Evolutionary conservation across 495 filamentous ascomycete genomes (phyloP), one percentile per base, ranked within the genome.

Genomic region (Lasiosphaeris hirsuta): DNA sequence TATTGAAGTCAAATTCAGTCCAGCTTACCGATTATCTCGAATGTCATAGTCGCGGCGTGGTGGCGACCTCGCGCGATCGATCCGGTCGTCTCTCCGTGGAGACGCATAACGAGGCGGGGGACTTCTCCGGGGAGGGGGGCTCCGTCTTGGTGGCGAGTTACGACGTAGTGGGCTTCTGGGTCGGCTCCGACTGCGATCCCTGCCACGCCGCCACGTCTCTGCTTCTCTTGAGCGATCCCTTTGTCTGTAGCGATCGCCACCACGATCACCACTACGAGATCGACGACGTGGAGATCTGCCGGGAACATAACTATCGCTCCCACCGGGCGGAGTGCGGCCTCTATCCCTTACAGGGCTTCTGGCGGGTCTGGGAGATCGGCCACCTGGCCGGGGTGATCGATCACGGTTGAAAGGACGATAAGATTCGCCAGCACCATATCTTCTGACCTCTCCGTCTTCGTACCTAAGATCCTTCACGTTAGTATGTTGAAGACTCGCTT

Each of bases 391-490:
- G 10, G 53, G 53, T 17, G 53, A 55, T 23, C 77, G 74, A 54
- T 75, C 73, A 6, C 78, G 71, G 56, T 76, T 78, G 50, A 70
- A 74, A 4, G 81, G 81, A 36, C 80, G 65, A 59, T 82, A 84
- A 14, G 77, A 80, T 68, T 84, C 81, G 0, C 81, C 81, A n/a
- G 74, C 78, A 30, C 81, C 81, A 61, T 81, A 79, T 56, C 74
- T 73, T 40, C 77, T 73, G 15, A 82, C 79, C 63, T 82, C 78
- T 4, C 81, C 81, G 43, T 82, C 79, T 55, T 80, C 78, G 62
- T 78, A 80, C 54, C 76, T 78, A 53, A 6, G n/a, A 13, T 43
- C 17, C 3, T 10, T 34, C 7, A 1, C 18, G 59, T 69, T 45
- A 69, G 59, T 56, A 10, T 18, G 0, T 9, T 30, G 23, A 30